Base-by-base conservation (phyloP, 352 stramenopile genomes). In the Phytophthora quininea region DNA sequence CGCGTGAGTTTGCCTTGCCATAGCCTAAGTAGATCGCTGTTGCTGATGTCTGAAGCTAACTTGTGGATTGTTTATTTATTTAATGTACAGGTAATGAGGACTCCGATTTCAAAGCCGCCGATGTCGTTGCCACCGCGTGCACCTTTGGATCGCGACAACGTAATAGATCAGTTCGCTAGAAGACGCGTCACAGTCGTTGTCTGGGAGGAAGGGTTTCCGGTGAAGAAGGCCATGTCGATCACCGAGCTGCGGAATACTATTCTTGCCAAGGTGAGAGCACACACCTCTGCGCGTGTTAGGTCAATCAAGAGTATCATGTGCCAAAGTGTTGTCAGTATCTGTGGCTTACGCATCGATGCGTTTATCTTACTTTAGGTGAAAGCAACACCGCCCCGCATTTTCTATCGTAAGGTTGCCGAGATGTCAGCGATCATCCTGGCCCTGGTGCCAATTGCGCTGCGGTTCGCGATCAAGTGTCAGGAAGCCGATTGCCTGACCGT, bases 141-240 rank as follows among this genome's bases (percentile, higher is more conserved):
- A 12, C 76, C 64, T 3, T 54, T 75, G 37, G 77, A 82, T 8
- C 72, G 73, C 35, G 71, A 82, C 27, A 74, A 67, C 27, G 71
- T 73, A 43, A 57, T 51, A 19, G 80, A 90, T 10, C 77, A 82
- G 29, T 86, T 92, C 51, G 69, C 80, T 32, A 77, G 82, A 49
- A 80, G 87, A 46, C 83, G 84, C 27, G 80, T 95, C 12, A 92
- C 76, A 29, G 87, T 95, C 9, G 91, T 83, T 38, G 79, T 95
- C 0, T 95, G 87, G 87, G 85, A 92, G 62, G 74, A 88, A 45
- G 84, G 85, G 0, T 62, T 83, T 30, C 76, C 83, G 5, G 78
- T 79, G 19, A 95, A 95, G 66, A 77, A 80, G 38, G 77, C 80
- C n/a, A 92, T 95, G 84, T 86, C 87, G 3, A 89, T 95, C 42